These are phyloP conservation scores for Crithidia fasciculata DNA, from an alignment of 208 protist species.

Conservation along the genomic window DNA sequence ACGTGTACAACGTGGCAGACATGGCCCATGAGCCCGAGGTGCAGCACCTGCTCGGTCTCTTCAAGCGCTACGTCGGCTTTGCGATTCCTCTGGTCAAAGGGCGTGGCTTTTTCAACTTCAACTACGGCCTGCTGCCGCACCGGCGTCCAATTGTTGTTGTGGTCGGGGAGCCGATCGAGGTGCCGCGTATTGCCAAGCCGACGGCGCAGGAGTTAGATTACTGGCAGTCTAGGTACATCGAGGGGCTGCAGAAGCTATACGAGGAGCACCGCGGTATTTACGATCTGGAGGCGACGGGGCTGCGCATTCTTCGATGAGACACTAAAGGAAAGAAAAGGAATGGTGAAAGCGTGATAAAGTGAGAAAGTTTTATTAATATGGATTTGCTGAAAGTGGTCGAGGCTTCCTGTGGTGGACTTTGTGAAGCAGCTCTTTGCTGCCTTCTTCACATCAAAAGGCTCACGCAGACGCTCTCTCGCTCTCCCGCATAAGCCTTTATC, in stretches of 20 bases:
- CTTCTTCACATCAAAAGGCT: too few species aligned
- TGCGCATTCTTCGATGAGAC: constrained; percentile 52
- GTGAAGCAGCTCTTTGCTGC: too few species aligned
- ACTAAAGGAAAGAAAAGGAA: neutral
- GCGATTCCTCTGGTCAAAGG: constrained; percentile 71
- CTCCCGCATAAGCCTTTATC: too few species aligned
- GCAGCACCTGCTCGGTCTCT: constrained; percentile 26
- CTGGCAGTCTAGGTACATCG: constrained; percentile 85
- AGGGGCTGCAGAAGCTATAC: constrained; percentile 74
- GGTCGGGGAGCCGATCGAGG: constrained; percentile 72
- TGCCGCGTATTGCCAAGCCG: constrained; percentile 70
- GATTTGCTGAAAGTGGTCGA: too few species aligned
- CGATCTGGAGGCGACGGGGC: constrained; percentile 67
- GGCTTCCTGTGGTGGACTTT: too few species aligned
- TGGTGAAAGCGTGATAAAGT: neutral
- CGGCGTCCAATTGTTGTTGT: constrained; percentile 84
- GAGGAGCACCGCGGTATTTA: constrained; percentile 71
- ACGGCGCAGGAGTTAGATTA: constrained; percentile 64
- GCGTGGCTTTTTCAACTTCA: constrained; percentile 83
- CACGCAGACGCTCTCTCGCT: too few species aligned
- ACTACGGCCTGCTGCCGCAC: constrained; percentile 72
- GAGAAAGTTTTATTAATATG: neutral
- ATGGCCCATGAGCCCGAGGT: constrained; percentile 40
- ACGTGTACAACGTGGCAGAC: constrained; percentile 68
- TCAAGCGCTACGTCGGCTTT: constrained; percentile 65